These are phyloP conservation scores for Venustampulla echinocandica DNA, from an alignment of 495 filamentous ascomycete genomes.

Conservation along the genomic window DNA sequence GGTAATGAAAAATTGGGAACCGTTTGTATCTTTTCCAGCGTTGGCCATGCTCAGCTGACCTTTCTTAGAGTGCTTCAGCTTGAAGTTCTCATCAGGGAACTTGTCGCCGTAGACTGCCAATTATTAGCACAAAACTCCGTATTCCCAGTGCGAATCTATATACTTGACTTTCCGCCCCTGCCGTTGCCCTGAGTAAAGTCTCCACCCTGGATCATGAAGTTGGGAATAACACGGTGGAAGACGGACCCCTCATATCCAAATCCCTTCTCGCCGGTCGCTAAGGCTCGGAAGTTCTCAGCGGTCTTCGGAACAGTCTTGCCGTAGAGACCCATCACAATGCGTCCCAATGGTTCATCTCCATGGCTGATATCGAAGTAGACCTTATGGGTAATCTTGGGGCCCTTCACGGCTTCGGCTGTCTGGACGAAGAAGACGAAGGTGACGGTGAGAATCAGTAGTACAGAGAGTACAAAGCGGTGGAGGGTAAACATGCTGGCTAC, in stretches of 20 bases:
- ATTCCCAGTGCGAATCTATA: slow-evolving; percentile 20
- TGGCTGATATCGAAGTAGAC: slow-evolving; percentile 95
- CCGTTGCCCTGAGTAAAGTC: slow-evolving; percentile 97
- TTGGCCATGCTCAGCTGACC: slow-evolving; percentile 84
- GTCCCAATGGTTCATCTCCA: slow-evolving; percentile 75
- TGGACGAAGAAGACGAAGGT: slow-evolving; percentile 65
- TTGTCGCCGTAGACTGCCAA: slow-evolving; percentile 76
- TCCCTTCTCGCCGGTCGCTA: slow-evolving; percentile 95
- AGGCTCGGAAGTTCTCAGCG: slow-evolving; percentile 93
- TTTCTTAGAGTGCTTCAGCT: slow-evolving; percentile 72
- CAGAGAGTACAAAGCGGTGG: slow-evolving; percentile 51
- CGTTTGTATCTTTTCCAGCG: slow-evolving; percentile 95
- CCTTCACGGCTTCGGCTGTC: slow-evolving; percentile 65
- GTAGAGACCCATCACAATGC: slow-evolving; percentile 90
- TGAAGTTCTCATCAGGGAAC: slow-evolving; percentile 99
- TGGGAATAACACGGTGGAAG: slow-evolving; percentile 95
- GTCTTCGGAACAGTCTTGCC: slow-evolving; percentile 98
- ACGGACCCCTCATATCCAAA: slow-evolving; percentile 48
- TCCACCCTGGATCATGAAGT: slow-evolving; percentile 99
- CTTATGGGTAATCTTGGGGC: slow-evolving; percentile 94
- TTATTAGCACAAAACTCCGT: slow-evolving; percentile 4
- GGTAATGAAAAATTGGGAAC: slow-evolving; percentile 97
- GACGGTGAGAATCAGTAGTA: slow-evolving; percentile 66
- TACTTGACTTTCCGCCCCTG: slow-evolving; percentile 90
- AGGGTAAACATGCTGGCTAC: slow-evolving; percentile 44